Evolutionary conservation across 495 filamentous ascomycete species (phyloP).

Genomic region (Bryoglossum gracile): DNA sequence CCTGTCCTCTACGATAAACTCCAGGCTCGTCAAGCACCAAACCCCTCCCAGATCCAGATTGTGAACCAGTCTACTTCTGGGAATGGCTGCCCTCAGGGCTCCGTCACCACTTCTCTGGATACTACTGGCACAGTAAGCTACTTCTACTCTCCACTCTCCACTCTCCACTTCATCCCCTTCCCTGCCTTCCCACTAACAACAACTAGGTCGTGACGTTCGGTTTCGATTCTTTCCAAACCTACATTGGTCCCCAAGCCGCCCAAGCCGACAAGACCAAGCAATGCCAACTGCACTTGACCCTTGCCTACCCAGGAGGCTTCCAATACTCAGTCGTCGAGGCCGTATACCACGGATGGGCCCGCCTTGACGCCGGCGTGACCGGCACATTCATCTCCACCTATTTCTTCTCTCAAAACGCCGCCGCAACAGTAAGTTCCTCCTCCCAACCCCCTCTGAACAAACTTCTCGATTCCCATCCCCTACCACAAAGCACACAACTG

Average conservation of each 20-base stretch:
- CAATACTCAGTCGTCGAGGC: slow-evolving; percentile 48
- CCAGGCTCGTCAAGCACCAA: too few species aligned
- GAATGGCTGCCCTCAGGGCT: slow-evolving; percentile 48
- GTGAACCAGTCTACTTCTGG: slow-evolving; percentile 52
- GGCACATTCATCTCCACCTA: slow-evolving; percentile 50
- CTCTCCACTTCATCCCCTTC: neutral
- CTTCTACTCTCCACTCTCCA: too few species aligned
- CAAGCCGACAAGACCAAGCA: slow-evolving; percentile 40
- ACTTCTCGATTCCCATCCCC: slow-evolving; percentile 41
- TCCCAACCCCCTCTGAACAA: slow-evolving; percentile 3
- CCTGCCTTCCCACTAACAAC: neutral
- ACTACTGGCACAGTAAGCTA: slow-evolving; percentile 41
- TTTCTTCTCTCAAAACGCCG: slow-evolving; percentile 47
- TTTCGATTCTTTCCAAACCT: slow-evolving; percentile 50
- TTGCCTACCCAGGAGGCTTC: slow-evolving; percentile 53
- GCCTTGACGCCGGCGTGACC: slow-evolving; percentile 37
- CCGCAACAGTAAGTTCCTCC: slow-evolving; percentile 28
- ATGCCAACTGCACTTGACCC: slow-evolving; percentile 52
- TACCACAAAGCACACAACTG: slow-evolving; percentile 28
- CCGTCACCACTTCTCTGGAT: slow-evolving; percentile 42
- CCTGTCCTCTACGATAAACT: too few species aligned
- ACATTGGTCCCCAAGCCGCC: slow-evolving; percentile 41
- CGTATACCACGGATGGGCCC: slow-evolving; percentile 51
- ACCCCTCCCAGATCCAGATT: slow-evolving; percentile 44
- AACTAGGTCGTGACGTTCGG: slow-evolving; percentile 47